Conservation (phyloP, 2,329 filamentous ascomycete genomes). For the Xylariales sp. region DNA sequence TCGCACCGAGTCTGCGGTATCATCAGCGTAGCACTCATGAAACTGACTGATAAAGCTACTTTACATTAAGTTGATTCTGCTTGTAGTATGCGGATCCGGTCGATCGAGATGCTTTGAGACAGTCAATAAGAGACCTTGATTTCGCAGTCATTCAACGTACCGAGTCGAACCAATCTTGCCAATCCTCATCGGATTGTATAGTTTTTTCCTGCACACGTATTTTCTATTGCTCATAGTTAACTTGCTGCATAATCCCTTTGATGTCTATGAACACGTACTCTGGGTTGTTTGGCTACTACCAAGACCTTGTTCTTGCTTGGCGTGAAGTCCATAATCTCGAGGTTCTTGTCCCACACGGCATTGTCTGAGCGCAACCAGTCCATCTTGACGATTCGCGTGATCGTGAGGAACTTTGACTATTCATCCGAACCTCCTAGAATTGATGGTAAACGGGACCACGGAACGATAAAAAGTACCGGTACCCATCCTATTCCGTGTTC, state of each 20-base stretch:
- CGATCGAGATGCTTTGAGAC: slow-evolving; percentile 5
- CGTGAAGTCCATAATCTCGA: slow-evolving; percentile 15
- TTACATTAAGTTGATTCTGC: slow-evolving; percentile 23
- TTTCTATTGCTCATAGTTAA: slow-evolving; percentile 7
- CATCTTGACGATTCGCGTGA: neutral
- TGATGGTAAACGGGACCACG: neutral
- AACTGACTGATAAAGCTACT: neutral
- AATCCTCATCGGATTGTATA: slow-evolving; percentile 23
- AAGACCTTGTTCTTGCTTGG: slow-evolving; percentile 13
- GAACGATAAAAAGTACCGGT: neutral
- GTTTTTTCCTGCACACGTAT: neutral
- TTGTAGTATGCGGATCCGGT: neutral
- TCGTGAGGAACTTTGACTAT: neutral
- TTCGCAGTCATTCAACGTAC: neutral
- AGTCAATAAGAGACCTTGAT: neutral
- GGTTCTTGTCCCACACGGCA: slow-evolving; percentile 18
- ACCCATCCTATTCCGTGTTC: neutral
- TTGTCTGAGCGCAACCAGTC: slow-evolving; percentile 27
- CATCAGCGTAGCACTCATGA: neutral
- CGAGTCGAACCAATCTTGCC: slow-evolving; percentile 18
- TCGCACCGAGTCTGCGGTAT: slow-evolving; percentile 9
- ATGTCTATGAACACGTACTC: neutral
- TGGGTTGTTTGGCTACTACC: slow-evolving; percentile 2
- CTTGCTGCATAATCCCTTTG: neutral
- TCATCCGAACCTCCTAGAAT: neutral